Conservation (phyloP, 306 rosid genomes). For the Acacia confusa region DNA sequence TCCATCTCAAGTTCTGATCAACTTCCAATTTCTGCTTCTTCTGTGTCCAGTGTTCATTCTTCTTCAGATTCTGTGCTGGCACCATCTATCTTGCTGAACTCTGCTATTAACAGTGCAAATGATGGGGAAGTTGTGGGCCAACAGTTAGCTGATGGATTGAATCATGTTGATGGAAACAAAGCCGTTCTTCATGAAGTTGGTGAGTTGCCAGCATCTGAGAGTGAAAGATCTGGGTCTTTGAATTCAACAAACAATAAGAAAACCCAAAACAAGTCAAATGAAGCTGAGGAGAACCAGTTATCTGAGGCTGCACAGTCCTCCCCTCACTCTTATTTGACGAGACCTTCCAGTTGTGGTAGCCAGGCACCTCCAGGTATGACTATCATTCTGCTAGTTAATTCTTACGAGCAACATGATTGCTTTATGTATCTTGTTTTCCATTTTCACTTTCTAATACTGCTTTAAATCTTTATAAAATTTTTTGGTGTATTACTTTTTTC, state of each 20-base stretch:
- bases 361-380: constrained; percentile 39
- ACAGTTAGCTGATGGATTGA: constrained; percentile 37
- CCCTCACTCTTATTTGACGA: constrained; percentile 31
- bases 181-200: constrained; percentile 25
- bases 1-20: constrained; percentile 40
- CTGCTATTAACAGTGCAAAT: constrained; percentile 30
- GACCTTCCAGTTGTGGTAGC: constrained; percentile 38
- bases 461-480: constrained; percentile 10
- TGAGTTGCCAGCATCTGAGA: constrained; percentile 44
- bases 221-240: constrained; percentile 33
- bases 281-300: constrained; percentile 34
- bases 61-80: constrained; percentile 50
- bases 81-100: constrained; percentile 33
- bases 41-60: constrained; percentile 32
- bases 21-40: constrained; percentile 37
- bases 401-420: constrained; percentile 13
- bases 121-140: constrained; percentile 43
- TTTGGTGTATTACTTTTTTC: constrained; percentile 13
- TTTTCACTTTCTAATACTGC: constrained; percentile 1
- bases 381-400: constrained; percentile 24
- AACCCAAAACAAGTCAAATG: constrained; percentile 34
- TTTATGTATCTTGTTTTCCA: constrained; percentile 11
- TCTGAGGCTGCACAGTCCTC: constrained; percentile 33
- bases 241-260: constrained; percentile 29
- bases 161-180: constrained; percentile 40